phyloP scores from a whole-genome alignment of 2,329 filamentous ascomycete species.

The Immersiporthe knoxdaviesiana region DNA sequence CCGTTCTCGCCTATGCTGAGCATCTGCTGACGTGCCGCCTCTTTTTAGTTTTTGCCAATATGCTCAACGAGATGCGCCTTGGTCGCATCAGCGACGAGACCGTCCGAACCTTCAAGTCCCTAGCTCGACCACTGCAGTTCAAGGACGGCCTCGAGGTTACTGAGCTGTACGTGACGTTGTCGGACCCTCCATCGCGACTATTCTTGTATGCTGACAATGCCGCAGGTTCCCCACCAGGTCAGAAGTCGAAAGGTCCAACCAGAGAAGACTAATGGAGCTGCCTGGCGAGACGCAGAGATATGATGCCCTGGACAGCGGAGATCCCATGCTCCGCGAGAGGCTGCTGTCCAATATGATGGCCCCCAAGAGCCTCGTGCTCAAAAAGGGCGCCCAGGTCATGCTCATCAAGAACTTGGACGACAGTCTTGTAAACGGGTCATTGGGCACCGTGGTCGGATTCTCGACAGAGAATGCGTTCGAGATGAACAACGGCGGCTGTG shows the following conservation, averaged over 20 bases:
- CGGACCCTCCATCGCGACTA: neutral
- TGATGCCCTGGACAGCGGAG: constrained; percentile 76
- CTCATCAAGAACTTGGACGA: constrained; percentile 99
- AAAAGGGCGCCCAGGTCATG: constrained; percentile 96
- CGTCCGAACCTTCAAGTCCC: constrained; percentile 72
- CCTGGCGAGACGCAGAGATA: constrained; percentile 70
- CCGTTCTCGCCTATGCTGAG: constrained; percentile 1
- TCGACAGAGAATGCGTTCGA: constrained; percentile 57
- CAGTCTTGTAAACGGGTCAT: constrained; percentile 87
- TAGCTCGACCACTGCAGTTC: constrained; percentile 72
- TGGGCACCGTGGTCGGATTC: constrained; percentile 83
- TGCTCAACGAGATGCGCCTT: constrained; percentile 97
- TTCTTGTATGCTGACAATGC: constrained; percentile 33
- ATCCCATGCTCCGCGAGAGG: constrained; percentile 72
- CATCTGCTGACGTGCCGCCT: neutral
- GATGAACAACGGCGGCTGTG: constrained; percentile 40
- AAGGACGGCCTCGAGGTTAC: constrained; percentile 80
- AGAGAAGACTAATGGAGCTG: constrained; percentile 70
- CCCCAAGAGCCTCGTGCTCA: constrained; percentile 76
- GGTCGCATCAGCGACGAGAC: constrained; percentile 79
- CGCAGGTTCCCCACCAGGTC: constrained; percentile 77
- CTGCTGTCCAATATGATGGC: constrained; percentile 92
- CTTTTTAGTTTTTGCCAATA: constrained; percentile 74
- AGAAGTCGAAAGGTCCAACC: constrained; percentile 89
- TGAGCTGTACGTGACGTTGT: constrained; percentile 64